These are phyloP conservation scores for Dothiorella sarmentorum DNA, from an alignment of 2,329 filamentous ascomycete genomes.

Conservation along the genomic window DNA sequence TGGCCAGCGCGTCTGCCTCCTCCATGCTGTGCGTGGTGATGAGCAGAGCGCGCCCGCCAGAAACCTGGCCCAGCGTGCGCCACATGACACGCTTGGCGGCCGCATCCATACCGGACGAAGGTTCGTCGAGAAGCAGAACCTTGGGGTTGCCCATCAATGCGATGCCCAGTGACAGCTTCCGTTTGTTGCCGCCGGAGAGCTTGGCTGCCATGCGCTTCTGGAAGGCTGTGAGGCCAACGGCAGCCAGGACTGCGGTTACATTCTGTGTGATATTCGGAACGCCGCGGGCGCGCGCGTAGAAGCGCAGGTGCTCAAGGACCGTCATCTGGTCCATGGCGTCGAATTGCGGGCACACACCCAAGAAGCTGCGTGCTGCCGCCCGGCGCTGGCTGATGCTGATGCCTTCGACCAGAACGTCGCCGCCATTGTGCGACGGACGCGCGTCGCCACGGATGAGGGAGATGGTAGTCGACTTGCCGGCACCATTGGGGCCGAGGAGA, in stretches of 20 bases:
- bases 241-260: constrained; percentile 71
- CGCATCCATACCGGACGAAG: constrained; percentile 83
- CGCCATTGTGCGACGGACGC: constrained; percentile 65
- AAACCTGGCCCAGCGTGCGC: constrained; percentile 71
- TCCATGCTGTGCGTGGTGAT: constrained; percentile 95
- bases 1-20: constrained; percentile 84
- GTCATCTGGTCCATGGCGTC: constrained; percentile 87
- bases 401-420: constrained; percentile 77
- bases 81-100: constrained; percentile 92
- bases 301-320: constrained; percentile 77
- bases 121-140: constrained; percentile 85
- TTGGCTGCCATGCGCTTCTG: constrained; percentile 70
- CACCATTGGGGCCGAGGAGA: constrained; percentile 84
- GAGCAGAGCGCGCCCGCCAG: constrained; percentile 71
- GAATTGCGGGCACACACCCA: constrained; percentile 83
- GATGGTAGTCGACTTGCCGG: constrained; percentile 88
- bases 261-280: constrained; percentile 73
- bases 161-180: constrained; percentile 86
- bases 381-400: constrained; percentile 70
- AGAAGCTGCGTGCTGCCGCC: constrained; percentile 66
- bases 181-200: constrained; percentile 85
- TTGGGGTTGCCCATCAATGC: constrained; percentile 89
- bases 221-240: constrained; percentile 73
- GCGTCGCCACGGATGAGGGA: constrained; percentile 86
- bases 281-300: constrained; percentile 83